Base-by-base conservation (phyloP, 331 rosid species). In the Cydonia oblonga region DNA sequence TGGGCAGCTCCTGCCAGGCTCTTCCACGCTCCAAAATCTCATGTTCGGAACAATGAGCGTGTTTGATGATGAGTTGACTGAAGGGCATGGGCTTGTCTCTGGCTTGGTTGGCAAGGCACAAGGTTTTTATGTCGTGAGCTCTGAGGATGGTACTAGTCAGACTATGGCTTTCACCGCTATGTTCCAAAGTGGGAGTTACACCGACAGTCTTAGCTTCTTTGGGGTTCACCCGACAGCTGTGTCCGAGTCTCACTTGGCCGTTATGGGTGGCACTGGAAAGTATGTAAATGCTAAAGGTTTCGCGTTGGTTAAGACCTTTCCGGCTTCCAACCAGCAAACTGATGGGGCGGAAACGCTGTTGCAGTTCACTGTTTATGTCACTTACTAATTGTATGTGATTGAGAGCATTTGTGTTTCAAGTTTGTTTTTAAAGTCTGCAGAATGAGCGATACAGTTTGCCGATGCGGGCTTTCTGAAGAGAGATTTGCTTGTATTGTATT, bases 231-330 rank as follows among this genome's bases (percentile, higher is more conserved):
- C 86, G 70, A 87, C 81, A 0, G 92, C 90, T 19, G 87, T 77
- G 1, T 91, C 98, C 0, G 91, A 90, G 65, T 93, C 98, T 6
- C 86, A 89, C 12, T 68, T 93, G 24, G 97, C 97, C 1, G 80
- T 93, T 33, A 87, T 89, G 76, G 97, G 97, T 28, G 98, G 98
- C 19, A 93, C 92, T 0, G 98, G 98, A 29, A 89, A 90, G 84
- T 93, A 79, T 59, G 73, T 89, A 0, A 88, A 89, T 60, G 95
- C 98, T 3, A 46, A 80, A 49, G 97, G 96, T 0, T 78, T 72
- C 67, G 96, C 90, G 33, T 79, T 77, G 1, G 83, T 87, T 19
- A 93, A 93, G 84, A 84, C 91, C 0, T 83, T 81, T 71, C 97
- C 89, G 0, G 85, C 76, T 26, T 81, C 59, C 9, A 82, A 81